These are phyloP conservation scores for Tremella mesenterica DNA, from an alignment of 768 basidiomycete species.

Conservation along the genomic window DNA sequence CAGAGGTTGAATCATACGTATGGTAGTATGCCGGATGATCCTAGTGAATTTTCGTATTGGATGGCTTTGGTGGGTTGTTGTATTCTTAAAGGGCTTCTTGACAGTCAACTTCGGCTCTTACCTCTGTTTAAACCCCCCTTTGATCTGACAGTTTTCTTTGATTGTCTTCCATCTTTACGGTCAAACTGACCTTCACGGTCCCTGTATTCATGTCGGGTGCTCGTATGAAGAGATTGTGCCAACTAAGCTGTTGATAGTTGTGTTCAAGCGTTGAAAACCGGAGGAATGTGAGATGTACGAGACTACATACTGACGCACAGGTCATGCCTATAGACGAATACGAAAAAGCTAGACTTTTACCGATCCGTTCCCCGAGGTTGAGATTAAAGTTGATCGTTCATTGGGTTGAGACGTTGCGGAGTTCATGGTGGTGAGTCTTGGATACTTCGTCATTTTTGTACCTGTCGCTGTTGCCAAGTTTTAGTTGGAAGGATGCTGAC, in stretches of 20 bases:
- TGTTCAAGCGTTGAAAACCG: too few relatives aligned
- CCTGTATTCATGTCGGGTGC: too few relatives aligned
- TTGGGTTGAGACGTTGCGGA: conserved; percentile 74
- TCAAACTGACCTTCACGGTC: too few relatives aligned
- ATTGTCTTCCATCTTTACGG: too few relatives aligned
- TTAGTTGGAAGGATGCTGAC: too few relatives aligned
- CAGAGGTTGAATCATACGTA: conserved; percentile 73
- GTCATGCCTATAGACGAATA: conserved; percentile 83
- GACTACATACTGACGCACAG: too few relatives aligned
- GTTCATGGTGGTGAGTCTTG: conserved; percentile 43
- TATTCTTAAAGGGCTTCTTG: background rate
- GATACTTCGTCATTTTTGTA: background rate
- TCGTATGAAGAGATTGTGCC: too few relatives aligned
- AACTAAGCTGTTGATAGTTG: too few relatives aligned
- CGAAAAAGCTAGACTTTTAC: conserved; percentile 69
- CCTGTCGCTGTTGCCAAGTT: too few relatives aligned
- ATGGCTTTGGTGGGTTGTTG: conserved; percentile 58
- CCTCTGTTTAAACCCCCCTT: background rate
- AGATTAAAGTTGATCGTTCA: conserved; percentile 77
- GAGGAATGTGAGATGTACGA: too few relatives aligned
- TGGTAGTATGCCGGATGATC: conserved; percentile 66
- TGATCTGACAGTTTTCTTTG: background rate
- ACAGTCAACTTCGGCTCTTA: background rate
- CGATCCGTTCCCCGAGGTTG: conserved; percentile 66
- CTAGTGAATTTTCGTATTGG: conserved; percentile 72